These are phyloP conservation scores for Malassezia vespertilionis DNA, from an alignment of 1,284 basidiomycete species.

Conservation along the genomic window DNA sequence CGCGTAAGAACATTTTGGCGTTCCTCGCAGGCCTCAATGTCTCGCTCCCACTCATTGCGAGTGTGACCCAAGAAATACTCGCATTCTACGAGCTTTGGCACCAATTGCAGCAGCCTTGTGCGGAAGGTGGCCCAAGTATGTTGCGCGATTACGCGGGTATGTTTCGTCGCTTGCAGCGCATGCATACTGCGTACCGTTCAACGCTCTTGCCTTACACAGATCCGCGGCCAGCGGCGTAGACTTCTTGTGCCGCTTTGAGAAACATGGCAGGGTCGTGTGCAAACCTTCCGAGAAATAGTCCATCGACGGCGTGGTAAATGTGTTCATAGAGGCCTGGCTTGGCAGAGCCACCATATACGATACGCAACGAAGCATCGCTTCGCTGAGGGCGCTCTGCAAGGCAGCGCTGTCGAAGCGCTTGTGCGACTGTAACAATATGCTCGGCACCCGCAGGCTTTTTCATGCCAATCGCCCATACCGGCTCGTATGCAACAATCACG, in stretches of 20 bases:
- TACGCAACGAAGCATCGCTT: slow-evolving; percentile 21
- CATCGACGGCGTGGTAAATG: slow-evolving; percentile 35
- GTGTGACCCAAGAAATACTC: slow-evolving; percentile 80
- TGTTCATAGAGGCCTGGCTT: slow-evolving; percentile 33
- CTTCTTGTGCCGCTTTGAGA: slow-evolving; percentile 30
- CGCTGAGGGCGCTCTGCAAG: slow-evolving; percentile 12
- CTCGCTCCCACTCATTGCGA: slow-evolving; percentile 67
- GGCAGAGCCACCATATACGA: slow-evolving; percentile 38
- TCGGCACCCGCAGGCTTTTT: slow-evolving; percentile 29
- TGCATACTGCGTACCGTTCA: slow-evolving; percentile 3
- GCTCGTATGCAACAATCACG: slow-evolving; percentile 38
- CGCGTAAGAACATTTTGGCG: slow-evolving; percentile 54
- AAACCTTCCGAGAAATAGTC: slow-evolving; percentile 37
- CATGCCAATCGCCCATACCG: slow-evolving; percentile 41
- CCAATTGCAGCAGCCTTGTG: neutral
- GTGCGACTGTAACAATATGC: slow-evolving; percentile 37
- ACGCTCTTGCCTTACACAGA: neutral
- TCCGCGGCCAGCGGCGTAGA: slow-evolving; percentile 3
- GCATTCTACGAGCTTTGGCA: slow-evolving; percentile 62
- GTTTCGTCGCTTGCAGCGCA: slow-evolving; percentile 10
- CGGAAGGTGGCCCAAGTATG: neutral
- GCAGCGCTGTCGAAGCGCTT: slow-evolving; percentile 22
- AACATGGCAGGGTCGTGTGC: slow-evolving; percentile 36
- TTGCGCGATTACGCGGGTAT: slow-evolving; percentile 3
- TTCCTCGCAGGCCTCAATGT: slow-evolving; percentile 80